Base-by-base conservation (phyloP, 1,284 basidiomycete species). In the Moesziomyces antarcticus region DNA sequence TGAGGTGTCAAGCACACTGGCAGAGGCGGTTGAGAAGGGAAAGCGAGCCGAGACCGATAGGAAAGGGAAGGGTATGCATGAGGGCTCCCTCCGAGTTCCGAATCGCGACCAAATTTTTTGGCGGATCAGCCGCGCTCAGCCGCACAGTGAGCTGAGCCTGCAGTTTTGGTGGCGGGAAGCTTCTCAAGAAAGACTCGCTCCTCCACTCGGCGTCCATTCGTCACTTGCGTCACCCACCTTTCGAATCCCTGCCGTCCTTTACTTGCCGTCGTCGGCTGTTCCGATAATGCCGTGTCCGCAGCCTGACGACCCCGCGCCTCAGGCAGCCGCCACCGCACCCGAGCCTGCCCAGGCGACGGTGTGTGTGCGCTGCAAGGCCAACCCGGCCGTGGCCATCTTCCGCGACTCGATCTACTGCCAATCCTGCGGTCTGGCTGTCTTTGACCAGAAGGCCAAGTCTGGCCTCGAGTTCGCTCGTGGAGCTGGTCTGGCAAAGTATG, bases 371-470 rank as follows among this genome's bases (percentile, higher is more conserved):
- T 80, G 78, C 64, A 75, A 73, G 30, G n/a, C 35, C 22, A 49
- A 63, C 7, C 40, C 61, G 0, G 66, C 71, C 2, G 62, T 50
- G 3, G 46, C 75, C 42, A 51, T 62, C 50, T 73, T 77, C 47
- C 73, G 78, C 44, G 78, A 80, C 27, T 62, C 76, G 10, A 60
- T 65, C 44, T 81, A 81, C 73, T 81, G 79, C 45, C 58, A 54
- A 24, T 11, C 56, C 18, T 81, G 79, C 50, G 74, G 73, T 22
- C 43, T 59, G 7, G 56, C 64, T 41, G 73, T 78, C 33, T 79
- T 81, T 46, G 57, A 73, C n/a, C 50, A 61, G 10, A 79, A 79
- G 55, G 50, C 74, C 42, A 78, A 77, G 41, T 22, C 72, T 1
- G 73, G 75, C 11, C 60, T 81, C 10, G 79, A 81, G 24, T 61